These are phyloP conservation scores for Boletellus ananiceps DNA, from an alignment of 768 basidiomycete species.

Conservation along the genomic window DNA sequence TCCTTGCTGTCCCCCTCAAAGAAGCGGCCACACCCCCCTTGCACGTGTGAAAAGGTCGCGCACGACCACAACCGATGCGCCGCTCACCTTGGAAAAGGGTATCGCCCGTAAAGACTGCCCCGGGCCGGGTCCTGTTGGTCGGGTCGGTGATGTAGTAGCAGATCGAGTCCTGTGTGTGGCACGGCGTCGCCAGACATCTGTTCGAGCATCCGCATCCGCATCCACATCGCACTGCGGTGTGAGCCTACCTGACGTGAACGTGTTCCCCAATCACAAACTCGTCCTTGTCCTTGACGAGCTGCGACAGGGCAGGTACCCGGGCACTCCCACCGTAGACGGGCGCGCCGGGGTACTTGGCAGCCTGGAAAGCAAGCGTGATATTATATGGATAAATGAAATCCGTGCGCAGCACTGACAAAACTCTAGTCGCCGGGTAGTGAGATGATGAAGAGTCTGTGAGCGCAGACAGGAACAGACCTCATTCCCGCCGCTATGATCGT, in stretches of 20 bases:
- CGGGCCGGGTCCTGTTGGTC: constrained; percentile 46
- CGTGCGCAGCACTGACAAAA: constrained; percentile 25
- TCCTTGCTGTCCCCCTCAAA: constrained; percentile 80
- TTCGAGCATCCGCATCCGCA: constrained; percentile 4
- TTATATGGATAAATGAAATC: neutral
- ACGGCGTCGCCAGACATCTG: constrained; percentile 83
- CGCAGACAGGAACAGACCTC: constrained; percentile 40
- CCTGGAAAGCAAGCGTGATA: constrained; percentile 33
- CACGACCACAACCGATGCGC: neutral
- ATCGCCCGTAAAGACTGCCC: constrained; percentile 91
- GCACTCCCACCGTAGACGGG: constrained; percentile 79
- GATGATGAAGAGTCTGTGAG: neutral
- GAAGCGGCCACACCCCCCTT: constrained; percentile 88
- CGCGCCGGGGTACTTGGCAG: constrained; percentile 38
- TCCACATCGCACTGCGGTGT: constrained; percentile 2
- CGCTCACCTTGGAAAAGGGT: constrained; percentile 65
- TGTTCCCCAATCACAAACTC: constrained; percentile 69
- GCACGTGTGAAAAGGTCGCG: constrained; percentile 11
- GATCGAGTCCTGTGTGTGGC: constrained; percentile 96
- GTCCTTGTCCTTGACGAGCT: constrained; percentile 76
- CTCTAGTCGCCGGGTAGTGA: constrained; percentile 16
- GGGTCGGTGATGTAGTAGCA: constrained; percentile 72
- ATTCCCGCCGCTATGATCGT: constrained; percentile 88
- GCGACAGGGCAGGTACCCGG: constrained; percentile 59
- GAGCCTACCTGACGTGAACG: constrained; percentile 53